Percentiles rank a stretch among this genome's conserved stretches.
These are phyloP conservation scores for Kregervanrija pseudodelftensis DNA, from an alignment of 805 yeast genomes.

Conservation along the genomic window DNA sequence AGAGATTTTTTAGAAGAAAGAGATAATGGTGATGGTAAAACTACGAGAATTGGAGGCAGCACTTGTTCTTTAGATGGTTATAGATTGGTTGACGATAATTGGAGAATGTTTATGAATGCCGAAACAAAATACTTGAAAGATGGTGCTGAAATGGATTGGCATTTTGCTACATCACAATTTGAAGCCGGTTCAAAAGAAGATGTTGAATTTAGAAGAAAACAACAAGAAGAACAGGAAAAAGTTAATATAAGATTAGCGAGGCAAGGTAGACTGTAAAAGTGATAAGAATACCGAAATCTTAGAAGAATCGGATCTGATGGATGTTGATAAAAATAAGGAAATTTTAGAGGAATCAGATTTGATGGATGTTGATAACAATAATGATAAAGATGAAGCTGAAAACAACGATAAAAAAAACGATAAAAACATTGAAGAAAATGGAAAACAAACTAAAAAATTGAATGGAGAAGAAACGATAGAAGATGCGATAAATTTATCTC, in stretches of 20 bases:
- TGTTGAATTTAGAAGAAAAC: slow-evolving; percentile 45
- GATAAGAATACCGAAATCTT: background rate
- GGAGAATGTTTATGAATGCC: slow-evolving; percentile 69
- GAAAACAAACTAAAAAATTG: background rate
- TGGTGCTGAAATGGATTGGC: slow-evolving; percentile 96
- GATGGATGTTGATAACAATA: slow-evolving; percentile 1
- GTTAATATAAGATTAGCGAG: slow-evolving; percentile 17
- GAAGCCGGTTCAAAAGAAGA: slow-evolving; percentile 93
- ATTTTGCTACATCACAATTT: slow-evolving; percentile 51
- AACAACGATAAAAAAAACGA: slow-evolving; percentile 5
- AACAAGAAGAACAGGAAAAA: slow-evolving; percentile 15
- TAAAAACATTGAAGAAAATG: slow-evolving; percentile 4
- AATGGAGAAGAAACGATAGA: slow-evolving; percentile 6
- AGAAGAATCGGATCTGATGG: background rate
- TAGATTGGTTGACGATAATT: slow-evolving; percentile 28
- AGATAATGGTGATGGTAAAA: slow-evolving; percentile 31
- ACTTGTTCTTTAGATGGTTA: slow-evolving; percentile 79
- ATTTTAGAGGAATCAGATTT: background rate
- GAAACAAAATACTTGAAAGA: slow-evolving; percentile 56
- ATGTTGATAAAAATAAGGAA: background rate
- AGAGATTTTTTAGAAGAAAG: slow-evolving; percentile 45
- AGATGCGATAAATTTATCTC: no score
- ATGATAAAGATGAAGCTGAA: slow-evolving; percentile 5
- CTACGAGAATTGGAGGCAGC: slow-evolving; percentile 54
- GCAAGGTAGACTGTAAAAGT: slow-evolving; percentile 13